Conservation (phyloP, 169 alveolate genomes). For the Cryptosporidium xiaoi region DNA sequence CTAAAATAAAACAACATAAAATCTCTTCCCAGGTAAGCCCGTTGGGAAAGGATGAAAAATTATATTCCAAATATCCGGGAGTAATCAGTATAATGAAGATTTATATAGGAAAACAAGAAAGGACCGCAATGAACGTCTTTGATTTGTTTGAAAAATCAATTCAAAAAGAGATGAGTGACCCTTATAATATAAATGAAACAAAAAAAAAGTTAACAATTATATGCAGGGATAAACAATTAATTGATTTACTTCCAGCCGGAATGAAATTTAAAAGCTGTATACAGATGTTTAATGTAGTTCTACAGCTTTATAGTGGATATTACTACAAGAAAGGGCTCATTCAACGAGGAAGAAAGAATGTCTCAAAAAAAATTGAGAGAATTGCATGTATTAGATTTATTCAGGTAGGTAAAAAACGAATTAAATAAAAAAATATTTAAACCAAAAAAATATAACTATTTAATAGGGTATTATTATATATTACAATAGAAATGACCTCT, state of each 20-base stretch:
- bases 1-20: background rate
- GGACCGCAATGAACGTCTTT: background rate
- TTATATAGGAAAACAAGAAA: slow-evolving; percentile 57
- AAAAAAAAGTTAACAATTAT: background rate
- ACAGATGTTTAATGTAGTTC: slow-evolving; percentile 7
- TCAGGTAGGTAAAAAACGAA: slow-evolving; percentile 41
- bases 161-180: background rate
- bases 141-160: slow-evolving; percentile 10
- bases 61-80: slow-evolving; percentile 2
- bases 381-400: slow-evolving; percentile 12
- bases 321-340: background rate
- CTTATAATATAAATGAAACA: background rate
- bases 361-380: slow-evolving; percentile 1
- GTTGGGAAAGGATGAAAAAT: slow-evolving; percentile 26
- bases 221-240: background rate
- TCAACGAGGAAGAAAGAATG: background rate
- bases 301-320: slow-evolving; percentile 19
- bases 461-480: slow-evolving; percentile 42
- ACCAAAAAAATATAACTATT: background rate
- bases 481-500: slow-evolving; percentile 16
- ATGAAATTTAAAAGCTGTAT: slow-evolving; percentile 30
- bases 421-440: background rate
- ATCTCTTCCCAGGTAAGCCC: background rate
- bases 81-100: slow-evolving; percentile 4
- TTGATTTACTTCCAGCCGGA: slow-evolving; percentile 8